Base-by-base conservation (phyloP, 2,329 filamentous ascomycete species). In the Zelopaecilomyces penicillatus region DNA sequence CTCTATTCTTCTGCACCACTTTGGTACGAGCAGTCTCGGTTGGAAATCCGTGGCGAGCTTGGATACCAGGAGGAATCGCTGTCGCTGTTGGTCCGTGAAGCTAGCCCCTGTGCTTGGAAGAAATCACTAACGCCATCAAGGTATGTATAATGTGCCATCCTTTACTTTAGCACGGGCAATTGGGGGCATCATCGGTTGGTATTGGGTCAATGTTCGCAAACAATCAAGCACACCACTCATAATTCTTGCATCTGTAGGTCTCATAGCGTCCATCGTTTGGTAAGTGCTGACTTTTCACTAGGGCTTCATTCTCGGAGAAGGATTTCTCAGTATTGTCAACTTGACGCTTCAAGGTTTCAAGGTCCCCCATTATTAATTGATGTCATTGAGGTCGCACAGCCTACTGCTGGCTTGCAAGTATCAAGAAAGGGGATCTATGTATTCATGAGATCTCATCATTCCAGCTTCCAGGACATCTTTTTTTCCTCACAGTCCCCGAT, bases 131-230 rank as follows among this genome's bases (percentile, higher is more conserved):
- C n/a, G n/a, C n/a, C n/a, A n/a, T n/a, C n/a, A n/a, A 83, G 85
- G 93, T 40, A 98, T 98, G 81, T 98, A 97, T 67, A 98, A 97
- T 57, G 88, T 91, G 1, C 93, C 93, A 0, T 95, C 88, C 0
- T 98, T 98, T 60, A 98, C 93, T 0, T 70, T 98, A 33, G 90
- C 93, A 1, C 74, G 93, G 50, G 86, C 88, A 0, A 79, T 87
- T 7, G 93, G 93, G 3, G 93, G 93, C 0, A 39, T 80, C 6
- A 54, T 76, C 29, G 82, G 80, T 51, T 89, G 85, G 75, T 93
- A 85, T 66, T 96, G 89, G 89, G 73, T 68, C 68, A 61, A 58
- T 66, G 62, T 59, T 65, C 60, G 62, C 69, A 56, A 65, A 66
- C 57, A 67, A 71, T 56, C 67, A 6, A 85, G 83, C 56, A 90